Percentiles rank a stretch among this genome's conserved stretches.
Evolutionary conservation across 177 flowering plant species (phyloP).

Genomic region (Vitis hybrid): DNA sequence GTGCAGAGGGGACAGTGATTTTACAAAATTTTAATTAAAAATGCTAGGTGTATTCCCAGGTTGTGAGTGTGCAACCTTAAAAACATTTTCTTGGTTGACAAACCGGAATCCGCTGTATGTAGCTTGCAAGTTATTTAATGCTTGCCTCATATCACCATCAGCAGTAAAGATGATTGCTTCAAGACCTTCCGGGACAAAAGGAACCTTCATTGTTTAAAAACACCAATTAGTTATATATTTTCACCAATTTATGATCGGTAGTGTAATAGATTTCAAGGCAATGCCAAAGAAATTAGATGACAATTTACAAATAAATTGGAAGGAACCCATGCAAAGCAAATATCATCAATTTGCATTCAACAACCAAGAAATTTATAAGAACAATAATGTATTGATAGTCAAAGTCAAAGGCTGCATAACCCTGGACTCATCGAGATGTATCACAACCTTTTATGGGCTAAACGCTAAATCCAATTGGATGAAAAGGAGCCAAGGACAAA

Average conservation of each 20-base stretch:
- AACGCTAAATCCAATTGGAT: too few relatives aligned
- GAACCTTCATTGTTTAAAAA: slow-evolving; percentile 59
- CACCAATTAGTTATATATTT: slow-evolving; percentile 8
- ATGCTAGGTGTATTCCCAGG: not conserved
- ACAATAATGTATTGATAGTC: too few relatives aligned
- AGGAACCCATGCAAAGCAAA: not conserved
- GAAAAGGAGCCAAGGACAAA: too few relatives aligned
- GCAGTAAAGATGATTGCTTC: slow-evolving; percentile 97
- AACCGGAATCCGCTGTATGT: slow-evolving; percentile 92
- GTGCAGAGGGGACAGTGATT: too few relatives aligned
- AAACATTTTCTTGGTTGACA: slow-evolving; percentile 95
- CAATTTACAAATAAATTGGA: not conserved
- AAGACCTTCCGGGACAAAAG: slow-evolving; percentile 92
- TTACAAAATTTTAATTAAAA: too few relatives aligned
- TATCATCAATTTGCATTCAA: too few relatives aligned
- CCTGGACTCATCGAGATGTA: too few relatives aligned
- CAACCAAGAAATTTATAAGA: too few relatives aligned
- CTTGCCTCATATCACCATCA: slow-evolving; percentile 99
- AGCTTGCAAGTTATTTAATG: slow-evolving; percentile 95
- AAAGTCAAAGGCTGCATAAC: too few relatives aligned
- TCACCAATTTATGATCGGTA: not conserved
- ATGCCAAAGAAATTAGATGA: not conserved
- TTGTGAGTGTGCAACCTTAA: slow-evolving; percentile 57
- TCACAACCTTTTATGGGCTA: too few relatives aligned
- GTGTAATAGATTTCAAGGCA: not conserved